These are phyloP conservation scores for Astrothelium subdiscretum DNA, from an alignment of 495 filamentous ascomycete genomes.

Conservation along the genomic window DNA sequence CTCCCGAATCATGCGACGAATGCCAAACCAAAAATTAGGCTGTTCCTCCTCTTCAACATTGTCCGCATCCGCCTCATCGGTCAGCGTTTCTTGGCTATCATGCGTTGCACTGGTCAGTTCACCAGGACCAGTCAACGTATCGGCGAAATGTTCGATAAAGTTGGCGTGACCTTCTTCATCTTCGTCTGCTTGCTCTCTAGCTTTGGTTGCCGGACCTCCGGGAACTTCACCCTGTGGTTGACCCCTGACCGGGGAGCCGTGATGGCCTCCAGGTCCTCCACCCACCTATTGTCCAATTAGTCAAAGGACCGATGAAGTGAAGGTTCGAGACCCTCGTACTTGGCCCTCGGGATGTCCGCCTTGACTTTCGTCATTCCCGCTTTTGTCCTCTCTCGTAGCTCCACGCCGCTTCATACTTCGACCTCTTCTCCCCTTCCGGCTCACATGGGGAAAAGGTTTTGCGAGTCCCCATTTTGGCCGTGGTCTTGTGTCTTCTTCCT, in stretches of 20 bases:
- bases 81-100: constrained; percentile 8
- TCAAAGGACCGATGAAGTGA: neutral
- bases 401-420: neutral
- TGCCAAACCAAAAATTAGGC: constrained; percentile 10
- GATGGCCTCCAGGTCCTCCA: constrained; percentile 10
- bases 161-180: constrained; percentile 9
- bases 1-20: constrained; percentile 4
- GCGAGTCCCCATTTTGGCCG: neutral
- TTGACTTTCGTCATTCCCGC: neutral
- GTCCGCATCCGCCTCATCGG: neutral
- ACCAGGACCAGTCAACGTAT: neutral
- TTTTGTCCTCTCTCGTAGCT: neutral
- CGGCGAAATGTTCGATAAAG: constrained; percentile 8
- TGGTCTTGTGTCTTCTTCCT: neutral
- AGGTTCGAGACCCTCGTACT: neutral
- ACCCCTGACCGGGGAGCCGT: constrained; percentile 10
- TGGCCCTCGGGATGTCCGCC: neutral
- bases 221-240: constrained; percentile 7
- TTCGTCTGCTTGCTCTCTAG: constrained; percentile 9
- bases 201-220: constrained; percentile 8
- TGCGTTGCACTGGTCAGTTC: neutral
- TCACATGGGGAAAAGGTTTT: neutral
- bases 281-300: constrained; percentile 5
- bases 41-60: constrained; percentile 4
- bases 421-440: neutral